Evolutionary conservation across 306 rosid genomes (phyloP), one percentile per base, ranked within the genome.

Genomic region (Arachis stenosperma): DNA sequence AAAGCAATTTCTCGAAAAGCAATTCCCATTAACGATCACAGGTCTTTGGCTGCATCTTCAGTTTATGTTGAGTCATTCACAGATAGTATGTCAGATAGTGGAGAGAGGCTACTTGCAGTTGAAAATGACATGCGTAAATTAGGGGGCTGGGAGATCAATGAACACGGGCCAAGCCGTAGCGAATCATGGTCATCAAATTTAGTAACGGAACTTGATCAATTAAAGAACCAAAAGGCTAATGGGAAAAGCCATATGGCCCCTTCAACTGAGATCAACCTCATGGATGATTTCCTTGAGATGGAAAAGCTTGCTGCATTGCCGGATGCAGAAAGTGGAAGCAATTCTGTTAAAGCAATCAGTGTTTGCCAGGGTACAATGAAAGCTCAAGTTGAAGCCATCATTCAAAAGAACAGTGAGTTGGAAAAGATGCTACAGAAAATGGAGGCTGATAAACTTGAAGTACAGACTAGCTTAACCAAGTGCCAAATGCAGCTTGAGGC

Each of bases 201-300:
- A 51, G 66, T 83, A 36, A 55, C 68, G 13, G 81, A 84, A 80
- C 61, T 41, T 72, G 86, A 67, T 77, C 86, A 75, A 7, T 73
- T 68, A 50, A 81, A 78, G 77, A 84, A 78, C 7, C 77, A 69
- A 48, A 87, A 77, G 76, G 46, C 65, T 44, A 30, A 29, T 22
- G 80, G 75, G 50, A 81, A 78, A 70, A 76, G 52, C 58, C 65
- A 13, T 48, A 76, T 58, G 72, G 88, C 52, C 51, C 82, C 90
- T 78, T 81, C 90, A 11, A 73, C 54, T 7, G 92, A 86, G 70
- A 89, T 91, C 84, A 75, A 82, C 80, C 89, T 89, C 89, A 89
- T 91, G 97, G 97, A 91, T 71, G 97, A 91, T 78, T 91, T 91
- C 79, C 91, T 89, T 62, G 97, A 91, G 84, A 91, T 91, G 97